Percentiles rank a stretch among this genome's conserved stretches.
Evolutionary conservation across 371 early-diverging fungal genomes (phyloP).

Genomic region (Enteropsectra breve): DNA sequence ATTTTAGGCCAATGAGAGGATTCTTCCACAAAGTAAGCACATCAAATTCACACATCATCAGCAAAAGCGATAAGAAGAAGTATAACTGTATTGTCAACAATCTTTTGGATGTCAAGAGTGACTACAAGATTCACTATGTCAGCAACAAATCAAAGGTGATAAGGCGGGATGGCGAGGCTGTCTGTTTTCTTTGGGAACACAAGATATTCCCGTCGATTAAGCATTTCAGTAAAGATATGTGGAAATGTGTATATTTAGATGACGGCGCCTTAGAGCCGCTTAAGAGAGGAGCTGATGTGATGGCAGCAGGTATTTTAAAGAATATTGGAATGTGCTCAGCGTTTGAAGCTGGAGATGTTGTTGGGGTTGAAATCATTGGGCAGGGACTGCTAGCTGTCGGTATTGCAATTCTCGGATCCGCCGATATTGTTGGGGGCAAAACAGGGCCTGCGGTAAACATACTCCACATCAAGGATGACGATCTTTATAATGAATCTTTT

Average conservation of each 20-base stretch:
- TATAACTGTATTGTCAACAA: slow-evolving; percentile 20
- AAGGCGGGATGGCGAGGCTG: not conserved
- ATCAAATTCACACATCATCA: slow-evolving; percentile 12
- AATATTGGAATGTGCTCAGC: slow-evolving; percentile 15
- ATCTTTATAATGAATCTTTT: too few species aligned
- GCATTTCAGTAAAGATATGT: slow-evolving; percentile 12
- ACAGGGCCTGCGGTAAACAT: slow-evolving; percentile 32
- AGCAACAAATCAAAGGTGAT: slow-evolving; percentile 39
- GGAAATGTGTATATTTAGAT: slow-evolving; percentile 46
- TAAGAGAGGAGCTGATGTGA: slow-evolving; percentile 57
- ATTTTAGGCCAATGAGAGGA: slow-evolving; percentile 8
- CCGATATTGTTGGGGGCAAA: slow-evolving; percentile 12
- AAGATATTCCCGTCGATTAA: slow-evolving; percentile 40
- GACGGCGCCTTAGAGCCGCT: slow-evolving; percentile 58
- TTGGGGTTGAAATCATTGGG: slow-evolving; percentile 28
- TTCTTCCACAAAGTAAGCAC: slow-evolving; percentile 29
- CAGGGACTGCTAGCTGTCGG: slow-evolving; percentile 37
- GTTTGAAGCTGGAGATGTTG: slow-evolving; percentile 38
- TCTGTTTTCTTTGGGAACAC: slow-evolving; percentile 38
- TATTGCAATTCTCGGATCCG: slow-evolving; percentile 22
- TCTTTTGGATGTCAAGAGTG: slow-evolving; percentile 28
- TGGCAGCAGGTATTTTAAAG: slow-evolving; percentile 58
- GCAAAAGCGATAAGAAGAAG: slow-evolving; percentile 50
- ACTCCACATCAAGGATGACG: slow-evolving; percentile 15
- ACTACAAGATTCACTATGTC: slow-evolving; percentile 29